Evolutionary conservation across 805 yeast genomes (phyloP).

Genomic region (Metschnikowia corniflorae): DNA sequence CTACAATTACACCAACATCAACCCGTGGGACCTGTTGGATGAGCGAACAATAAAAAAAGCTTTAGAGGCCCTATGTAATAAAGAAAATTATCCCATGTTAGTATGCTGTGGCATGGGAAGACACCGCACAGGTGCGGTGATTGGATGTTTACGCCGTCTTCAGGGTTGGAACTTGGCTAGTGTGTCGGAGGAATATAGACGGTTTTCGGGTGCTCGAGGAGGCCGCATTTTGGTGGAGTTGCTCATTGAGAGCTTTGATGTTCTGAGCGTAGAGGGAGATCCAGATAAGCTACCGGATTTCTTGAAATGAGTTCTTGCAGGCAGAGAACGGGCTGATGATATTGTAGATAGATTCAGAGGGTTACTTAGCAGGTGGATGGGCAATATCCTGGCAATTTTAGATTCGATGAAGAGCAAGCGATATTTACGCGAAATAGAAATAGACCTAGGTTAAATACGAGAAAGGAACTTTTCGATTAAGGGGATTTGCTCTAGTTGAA

Average conservation of each 20-base stretch:
- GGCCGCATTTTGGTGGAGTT: constrained; percentile 91
- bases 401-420: too few species aligned
- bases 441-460: too few species aligned
- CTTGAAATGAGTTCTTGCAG: constrained; percentile 15
- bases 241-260: constrained; percentile 63
- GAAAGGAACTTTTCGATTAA: too few species aligned
- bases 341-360: too few species aligned
- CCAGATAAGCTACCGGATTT: constrained; percentile 32
- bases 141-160: constrained; percentile 86
- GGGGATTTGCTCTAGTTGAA: too few species aligned
- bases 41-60: constrained; percentile 80
- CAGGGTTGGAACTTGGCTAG: constrained; percentile 97
- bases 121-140: constrained; percentile 94
- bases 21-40: constrained; percentile 95
- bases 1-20: constrained; percentile 46
- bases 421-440: too few species aligned
- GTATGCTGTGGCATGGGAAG: constrained; percentile 99
- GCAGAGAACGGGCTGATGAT: too few species aligned
- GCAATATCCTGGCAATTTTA: too few species aligned
- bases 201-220: constrained; percentile 91
- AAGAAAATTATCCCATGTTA: constrained; percentile 74
- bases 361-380: too few species aligned
- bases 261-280: constrained; percentile 32
- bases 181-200: constrained; percentile 88
- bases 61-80: constrained; percentile 67